Percentiles rank a stretch among this genome's conserved stretches.
Conservation (phyloP, 139 green algal species). For the Dunaliella primolecta region DNA sequence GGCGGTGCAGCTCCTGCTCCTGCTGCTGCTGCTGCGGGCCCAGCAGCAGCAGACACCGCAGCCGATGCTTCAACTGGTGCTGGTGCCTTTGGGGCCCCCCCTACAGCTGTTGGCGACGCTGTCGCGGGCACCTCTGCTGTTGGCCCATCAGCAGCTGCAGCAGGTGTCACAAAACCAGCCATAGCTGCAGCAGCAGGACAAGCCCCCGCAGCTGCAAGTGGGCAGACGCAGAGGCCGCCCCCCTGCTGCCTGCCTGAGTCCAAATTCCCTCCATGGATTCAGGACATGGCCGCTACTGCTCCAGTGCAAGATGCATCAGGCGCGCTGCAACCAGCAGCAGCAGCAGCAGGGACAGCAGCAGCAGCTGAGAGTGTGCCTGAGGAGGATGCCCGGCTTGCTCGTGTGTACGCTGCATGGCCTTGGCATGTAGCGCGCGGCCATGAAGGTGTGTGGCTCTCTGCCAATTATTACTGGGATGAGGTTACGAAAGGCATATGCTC, state of each 20-base stretch:
- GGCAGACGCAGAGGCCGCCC: no score
- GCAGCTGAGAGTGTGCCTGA: not conserved
- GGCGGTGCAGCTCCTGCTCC: not conserved
- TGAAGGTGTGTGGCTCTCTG: not conserved
- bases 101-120: not conserved
- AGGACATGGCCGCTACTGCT: not conserved
- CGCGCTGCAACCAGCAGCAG: not conserved
- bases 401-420: not conserved
- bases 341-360: not conserved
- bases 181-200: no score
- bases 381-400: no score
- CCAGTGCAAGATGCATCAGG: not conserved
- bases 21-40: not conserved
- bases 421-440: not conserved
- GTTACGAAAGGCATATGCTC: no score
- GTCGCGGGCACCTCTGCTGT: not conserved
- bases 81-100: not conserved
- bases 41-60: no score
- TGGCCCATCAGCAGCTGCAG: not conserved
- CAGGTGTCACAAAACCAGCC: no score
- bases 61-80: no score
- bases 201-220: no score
- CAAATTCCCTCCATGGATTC: not conserved
- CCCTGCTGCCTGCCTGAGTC: not conserved
- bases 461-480: no score